A percentile compares a stretch with the other conserved stretches of the same genome.
Evolutionary conservation across 345 rosid species (phyloP).

Genomic region (Eucalyptus pauciflora): DNA sequence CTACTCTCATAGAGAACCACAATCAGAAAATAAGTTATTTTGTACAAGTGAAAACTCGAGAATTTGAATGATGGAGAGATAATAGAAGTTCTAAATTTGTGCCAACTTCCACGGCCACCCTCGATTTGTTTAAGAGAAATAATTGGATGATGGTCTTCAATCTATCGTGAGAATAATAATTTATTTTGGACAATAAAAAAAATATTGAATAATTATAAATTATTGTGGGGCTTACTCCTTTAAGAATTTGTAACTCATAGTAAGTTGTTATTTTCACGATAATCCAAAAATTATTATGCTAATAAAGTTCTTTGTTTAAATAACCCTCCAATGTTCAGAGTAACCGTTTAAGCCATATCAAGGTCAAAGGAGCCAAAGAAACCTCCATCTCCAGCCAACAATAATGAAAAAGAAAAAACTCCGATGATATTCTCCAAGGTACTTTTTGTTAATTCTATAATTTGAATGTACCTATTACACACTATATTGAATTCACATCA

Average conservation of each 20-base stretch:
- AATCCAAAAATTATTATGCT: no score
- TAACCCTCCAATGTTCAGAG: neutral
- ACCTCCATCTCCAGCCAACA: neutral
- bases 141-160: no score
- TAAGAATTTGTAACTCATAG: no score
- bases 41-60: neutral
- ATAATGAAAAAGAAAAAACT: neutral
- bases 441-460: neutral
- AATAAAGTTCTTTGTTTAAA: neutral
- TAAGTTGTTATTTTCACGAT: no score
- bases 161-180: no score
- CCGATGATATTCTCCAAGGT: neutral
- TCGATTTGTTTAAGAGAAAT: neutral
- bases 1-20: neutral
- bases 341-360: neutral
- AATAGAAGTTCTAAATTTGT: neutral
- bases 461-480: neutral
- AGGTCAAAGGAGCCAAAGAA: neutral
- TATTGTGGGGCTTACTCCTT: no score
- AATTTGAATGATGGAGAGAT: neutral
- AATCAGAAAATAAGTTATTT: neutral
- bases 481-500: neutral
- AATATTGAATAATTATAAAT: no score
- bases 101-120: neutral
- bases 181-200: accelerated